Evolutionary conservation across 106 monocot genomes (phyloP).

Genomic region (Gastrodia elata): DNA sequence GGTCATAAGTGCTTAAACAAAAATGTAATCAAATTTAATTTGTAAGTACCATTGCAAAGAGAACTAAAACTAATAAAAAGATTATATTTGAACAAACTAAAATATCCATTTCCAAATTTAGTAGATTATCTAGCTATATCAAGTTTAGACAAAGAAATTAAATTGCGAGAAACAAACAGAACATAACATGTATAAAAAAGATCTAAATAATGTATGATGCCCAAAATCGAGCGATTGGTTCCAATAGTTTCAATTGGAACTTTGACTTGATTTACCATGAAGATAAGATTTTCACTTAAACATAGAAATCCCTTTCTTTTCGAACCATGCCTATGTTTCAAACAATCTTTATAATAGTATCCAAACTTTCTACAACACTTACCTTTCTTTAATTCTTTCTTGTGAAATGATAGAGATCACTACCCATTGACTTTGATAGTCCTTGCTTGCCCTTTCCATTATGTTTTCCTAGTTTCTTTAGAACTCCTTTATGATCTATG

Average conservation of each 20-base stretch:
- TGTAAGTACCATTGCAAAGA: conserved; percentile 9
- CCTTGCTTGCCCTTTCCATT: no score
- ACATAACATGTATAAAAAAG: conserved; percentile 15
- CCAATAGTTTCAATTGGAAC: no score
- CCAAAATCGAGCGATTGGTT: no score
- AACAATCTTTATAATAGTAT: no score
- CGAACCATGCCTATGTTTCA: no score
- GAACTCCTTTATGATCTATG: background rate
- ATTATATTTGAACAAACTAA: conserved; percentile 12
- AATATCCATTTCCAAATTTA: conserved; percentile 12
- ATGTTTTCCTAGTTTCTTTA: background rate
- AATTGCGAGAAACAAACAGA: background rate
- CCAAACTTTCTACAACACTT: no score
- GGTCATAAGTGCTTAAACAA: background rate
- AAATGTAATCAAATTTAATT: conserved; percentile 5
- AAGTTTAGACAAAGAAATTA: conserved; percentile 5
- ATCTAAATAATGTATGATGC: conserved; percentile 4
- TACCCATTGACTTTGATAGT: no score
- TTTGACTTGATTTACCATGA: no score
- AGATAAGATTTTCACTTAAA: no score
- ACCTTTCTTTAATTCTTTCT: no score
- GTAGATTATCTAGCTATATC: conserved; percentile 5
- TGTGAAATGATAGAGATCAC: no score
- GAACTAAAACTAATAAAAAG: background rate
- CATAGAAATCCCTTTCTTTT: no score